Conservation (phyloP, 2,329 filamentous ascomycete genomes). For the Zymoseptoria tritici region DNA sequence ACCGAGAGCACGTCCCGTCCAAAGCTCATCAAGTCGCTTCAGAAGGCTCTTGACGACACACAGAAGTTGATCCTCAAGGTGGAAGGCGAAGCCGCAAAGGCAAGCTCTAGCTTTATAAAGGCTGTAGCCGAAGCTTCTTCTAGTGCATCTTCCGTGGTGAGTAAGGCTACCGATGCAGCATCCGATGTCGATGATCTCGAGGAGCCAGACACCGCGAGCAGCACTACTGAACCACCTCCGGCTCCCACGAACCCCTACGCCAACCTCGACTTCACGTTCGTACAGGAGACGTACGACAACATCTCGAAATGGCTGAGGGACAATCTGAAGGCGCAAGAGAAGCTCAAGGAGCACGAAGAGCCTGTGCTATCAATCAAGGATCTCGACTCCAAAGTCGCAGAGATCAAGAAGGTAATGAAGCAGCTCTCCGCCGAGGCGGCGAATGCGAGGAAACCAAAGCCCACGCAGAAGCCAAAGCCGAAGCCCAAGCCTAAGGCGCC, state of each 20-base stretch:
- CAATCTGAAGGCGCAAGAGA: conserved; percentile 62
- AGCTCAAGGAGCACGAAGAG: conserved; percentile 62
- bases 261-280: conserved; percentile 59
- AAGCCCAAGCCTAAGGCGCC: conserved; percentile 13
- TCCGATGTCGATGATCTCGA: conserved; percentile 68
- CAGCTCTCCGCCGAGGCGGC: conserved; percentile 55
- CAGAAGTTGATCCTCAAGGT: conserved; percentile 63
- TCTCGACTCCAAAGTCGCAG: conserved; percentile 58
- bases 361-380: conserved; percentile 69
- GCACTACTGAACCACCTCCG: conserved; percentile 35
- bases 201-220: conserved; percentile 49
- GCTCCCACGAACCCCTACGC: conserved; percentile 57
- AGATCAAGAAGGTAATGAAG: conserved; percentile 63
- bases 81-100: conserved; percentile 62
- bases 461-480: conserved; percentile 15
- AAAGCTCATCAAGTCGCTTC: conserved; percentile 57
- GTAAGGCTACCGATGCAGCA: conserved; percentile 21
- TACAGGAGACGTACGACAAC: conserved; percentile 56
- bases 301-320: conserved; percentile 68
- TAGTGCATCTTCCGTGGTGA: conserved; percentile 37
- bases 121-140: conserved; percentile 18
- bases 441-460: conserved; percentile 8
- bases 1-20: conserved; percentile 67
- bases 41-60: conserved; percentile 64
- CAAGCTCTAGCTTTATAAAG: conserved; percentile 35